Evolutionary conservation across 805 yeast species (phyloP).

Genomic region (Candida insectorum): DNA sequence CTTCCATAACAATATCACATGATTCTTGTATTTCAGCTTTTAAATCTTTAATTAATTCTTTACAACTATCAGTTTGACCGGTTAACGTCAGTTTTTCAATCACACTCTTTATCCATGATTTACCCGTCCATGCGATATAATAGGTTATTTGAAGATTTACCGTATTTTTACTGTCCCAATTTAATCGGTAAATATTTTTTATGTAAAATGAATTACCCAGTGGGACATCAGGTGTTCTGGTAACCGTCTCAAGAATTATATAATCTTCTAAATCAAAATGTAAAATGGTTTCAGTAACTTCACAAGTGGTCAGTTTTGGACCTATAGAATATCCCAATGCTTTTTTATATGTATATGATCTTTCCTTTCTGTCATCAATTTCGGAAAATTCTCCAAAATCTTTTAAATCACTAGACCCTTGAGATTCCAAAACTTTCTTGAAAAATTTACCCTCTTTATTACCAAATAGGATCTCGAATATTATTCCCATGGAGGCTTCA

Average conservation of each 20-base stretch:
- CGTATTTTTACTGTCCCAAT: conserved; percentile 68
- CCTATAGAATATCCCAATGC: conserved; percentile 82
- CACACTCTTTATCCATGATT: conserved; percentile 87
- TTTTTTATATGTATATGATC: conserved; percentile 67
- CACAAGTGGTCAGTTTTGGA: conserved; percentile 86
- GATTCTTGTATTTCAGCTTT: conserved; percentile 20
- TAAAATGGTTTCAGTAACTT: conserved; percentile 56
- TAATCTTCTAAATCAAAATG: conserved; percentile 50
- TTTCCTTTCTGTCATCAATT: too few relatives aligned
- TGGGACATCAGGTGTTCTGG: conserved; percentile 92
- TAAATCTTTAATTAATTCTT: conserved; percentile 43
- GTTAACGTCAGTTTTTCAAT: conserved; percentile 80
- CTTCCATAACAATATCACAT: conserved; percentile 1
- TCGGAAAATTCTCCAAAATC: conserved; percentile 27
- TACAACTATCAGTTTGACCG: conserved; percentile 71
- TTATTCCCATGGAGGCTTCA: conserved; percentile 73
- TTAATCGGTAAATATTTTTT: conserved; percentile 63
- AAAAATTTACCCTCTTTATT: conserved; percentile 41
- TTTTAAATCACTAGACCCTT: conserved; percentile 44
- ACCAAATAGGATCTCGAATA: conserved; percentile 71
- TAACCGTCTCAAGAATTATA: conserved; percentile 58
- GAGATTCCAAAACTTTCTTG: conserved; percentile 34
- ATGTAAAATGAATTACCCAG: conserved; percentile 81
- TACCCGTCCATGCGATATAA: conserved; percentile 83
- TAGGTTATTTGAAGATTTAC: conserved; percentile 66